These are phyloP conservation scores for Vitis hybrid DNA, from an alignment of 177 flowering plant species.

Conservation along the genomic window DNA sequence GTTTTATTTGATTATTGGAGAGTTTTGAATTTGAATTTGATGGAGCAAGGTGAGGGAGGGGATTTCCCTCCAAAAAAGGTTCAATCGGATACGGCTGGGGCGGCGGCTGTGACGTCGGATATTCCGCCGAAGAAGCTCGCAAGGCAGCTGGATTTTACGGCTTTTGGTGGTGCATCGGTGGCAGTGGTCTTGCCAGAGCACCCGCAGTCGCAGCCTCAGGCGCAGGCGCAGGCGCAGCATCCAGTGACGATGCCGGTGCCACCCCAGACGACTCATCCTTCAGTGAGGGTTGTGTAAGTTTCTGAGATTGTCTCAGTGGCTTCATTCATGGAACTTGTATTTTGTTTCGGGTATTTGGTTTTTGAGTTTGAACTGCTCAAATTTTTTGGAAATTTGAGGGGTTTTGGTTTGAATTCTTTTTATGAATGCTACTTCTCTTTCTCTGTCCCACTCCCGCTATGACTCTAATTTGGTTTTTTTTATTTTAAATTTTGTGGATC, in stretches of 20 bases:
- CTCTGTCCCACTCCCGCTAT: background rate
- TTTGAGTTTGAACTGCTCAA: slow-evolving; percentile 6
- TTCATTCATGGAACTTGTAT: background rate
- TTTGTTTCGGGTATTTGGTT: slow-evolving; percentile 2
- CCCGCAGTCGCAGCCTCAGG: slow-evolving; percentile 19
- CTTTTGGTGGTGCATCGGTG: slow-evolving; percentile 23
- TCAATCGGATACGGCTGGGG: slow-evolving; percentile 29
- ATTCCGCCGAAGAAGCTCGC: slow-evolving; percentile 68
- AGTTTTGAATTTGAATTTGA: slow-evolving; percentile 29
- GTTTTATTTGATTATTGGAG: background rate
- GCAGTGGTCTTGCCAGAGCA: slow-evolving; percentile 31
- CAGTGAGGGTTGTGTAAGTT: slow-evolving; percentile 47
- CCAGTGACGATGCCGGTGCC: slow-evolving; percentile 12
- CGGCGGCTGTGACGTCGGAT: slow-evolving; percentile 25
- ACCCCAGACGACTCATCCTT: slow-evolving; percentile 26
- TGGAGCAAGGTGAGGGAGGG: slow-evolving; percentile 61
- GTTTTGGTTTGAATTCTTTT: background rate
- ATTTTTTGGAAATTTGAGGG: background rate
- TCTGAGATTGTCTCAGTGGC: background rate
- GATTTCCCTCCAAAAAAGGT: slow-evolving; percentile 45
- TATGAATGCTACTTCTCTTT: background rate
- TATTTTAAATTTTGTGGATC: background rate
- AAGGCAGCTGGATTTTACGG: slow-evolving; percentile 81
- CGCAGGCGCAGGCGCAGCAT: slow-evolving; percentile 11
- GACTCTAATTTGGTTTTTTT: background rate